phyloP scores from a whole-genome alignment of 345 rosid species.

The Viola odorata region DNA sequence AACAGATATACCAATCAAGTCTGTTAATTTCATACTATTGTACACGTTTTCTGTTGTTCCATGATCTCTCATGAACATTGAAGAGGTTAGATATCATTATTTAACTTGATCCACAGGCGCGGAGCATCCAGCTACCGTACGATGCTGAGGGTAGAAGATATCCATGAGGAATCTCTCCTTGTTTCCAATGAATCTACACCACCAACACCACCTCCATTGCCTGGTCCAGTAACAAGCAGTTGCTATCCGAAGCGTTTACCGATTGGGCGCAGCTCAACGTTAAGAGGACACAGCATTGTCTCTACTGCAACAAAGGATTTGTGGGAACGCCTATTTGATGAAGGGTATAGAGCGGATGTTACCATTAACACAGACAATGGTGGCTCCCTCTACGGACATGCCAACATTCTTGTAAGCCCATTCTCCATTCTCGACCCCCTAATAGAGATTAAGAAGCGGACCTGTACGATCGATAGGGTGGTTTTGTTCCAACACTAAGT shows the following conservation, averaged over 20 bases:
- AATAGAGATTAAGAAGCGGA: background rate
- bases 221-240: constrained; percentile 27
- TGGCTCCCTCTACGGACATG: constrained; percentile 58
- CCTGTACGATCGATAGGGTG: no score
- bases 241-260: constrained; percentile 10
- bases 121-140: no score
- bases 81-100: no score
- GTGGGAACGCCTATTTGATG: constrained; percentile 75
- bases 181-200: constrained; percentile 11
- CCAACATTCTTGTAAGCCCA: constrained; percentile 58
- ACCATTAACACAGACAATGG: constrained; percentile 44
- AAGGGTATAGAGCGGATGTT: constrained; percentile 71
- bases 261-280: constrained; percentile 5
- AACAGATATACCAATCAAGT: no score
- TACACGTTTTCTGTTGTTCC: no score
- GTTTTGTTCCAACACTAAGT: no score
- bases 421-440: background rate
- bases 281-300: constrained; percentile 26
- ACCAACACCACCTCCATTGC: constrained; percentile 57
- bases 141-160: constrained; percentile 14
- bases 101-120: no score
- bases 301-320: constrained; percentile 36
- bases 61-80: no score
- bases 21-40: no score
- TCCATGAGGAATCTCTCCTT: constrained; percentile 1